Base-by-base conservation (phyloP, 495 filamentous ascomycete genomes). In the Terfezia boudieri region DNA sequence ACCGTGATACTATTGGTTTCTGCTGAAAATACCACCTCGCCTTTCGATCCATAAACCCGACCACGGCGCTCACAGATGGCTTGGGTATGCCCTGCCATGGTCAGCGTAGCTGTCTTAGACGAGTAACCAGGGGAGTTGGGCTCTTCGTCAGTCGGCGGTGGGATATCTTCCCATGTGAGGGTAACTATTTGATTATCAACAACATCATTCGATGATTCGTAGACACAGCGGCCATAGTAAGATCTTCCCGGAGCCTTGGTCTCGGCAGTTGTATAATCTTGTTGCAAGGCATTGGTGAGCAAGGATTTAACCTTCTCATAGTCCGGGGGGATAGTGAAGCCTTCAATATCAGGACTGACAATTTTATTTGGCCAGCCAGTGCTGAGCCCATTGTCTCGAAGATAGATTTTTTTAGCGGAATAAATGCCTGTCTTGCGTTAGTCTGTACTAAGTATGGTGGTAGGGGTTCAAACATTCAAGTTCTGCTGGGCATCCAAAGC, bases 71-170 rank as follows among this genome's bases (percentile, higher is more conserved):
- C 74, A 65, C 90, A 95, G 49, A 92, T 82, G 64, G 76, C 77
- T 66, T 90, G 80, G 0, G 89, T 93, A 49, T 84, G 81, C 5
- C 88, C 87, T 22, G 88, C 80, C 90, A 96, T 95, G 64, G 94
- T 89, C 67, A 96, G 82, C 7, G 76, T 77, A 0, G 92, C 90
- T 14, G 79, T 86, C 67, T 95, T 96, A 11, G 84, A 76, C 16
- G 55, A 16, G 3, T 48, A 14, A 36, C 41, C 35, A 23, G 53
- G 23, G 35, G 20, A 37, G 41, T 35, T 36, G 11, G 61, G 50
- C 48, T 63, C 64, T 7, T 67, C 61, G 20, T 82, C 78, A 0
- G 26, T 32, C 26, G 26, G 7, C 7, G 26, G 26, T 32, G 26
- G 26, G 26, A 7, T 32, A 22, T 82, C 79, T 38, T 86, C 79